These are phyloP conservation scores for Colletotrichum viniferum DNA, from an alignment of 2,329 filamentous ascomycete genomes.

Conservation along the genomic window DNA sequence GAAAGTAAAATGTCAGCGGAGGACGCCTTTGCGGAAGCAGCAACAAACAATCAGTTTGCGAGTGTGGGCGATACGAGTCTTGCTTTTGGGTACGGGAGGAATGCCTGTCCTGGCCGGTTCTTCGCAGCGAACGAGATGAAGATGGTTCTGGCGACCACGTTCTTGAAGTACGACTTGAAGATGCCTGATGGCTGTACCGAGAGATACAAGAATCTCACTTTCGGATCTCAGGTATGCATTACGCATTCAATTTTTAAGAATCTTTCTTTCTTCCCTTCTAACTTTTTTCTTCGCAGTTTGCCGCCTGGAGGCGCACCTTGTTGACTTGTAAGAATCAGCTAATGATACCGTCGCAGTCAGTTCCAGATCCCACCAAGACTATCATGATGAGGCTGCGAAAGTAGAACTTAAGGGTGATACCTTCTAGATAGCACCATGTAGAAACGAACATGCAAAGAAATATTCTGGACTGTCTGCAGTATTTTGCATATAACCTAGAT, in stretches of 20 bases:
- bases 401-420: not conserved
- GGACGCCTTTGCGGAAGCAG: conserved; percentile 1
- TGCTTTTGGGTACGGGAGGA: conserved; percentile 40
- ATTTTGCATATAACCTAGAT: not conserved
- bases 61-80: conserved; percentile 37
- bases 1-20: not conserved
- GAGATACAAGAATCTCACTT: not conserved
- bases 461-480: not conserved
- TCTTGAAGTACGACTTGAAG: conserved; percentile 44
- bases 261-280: too few relatives aligned
- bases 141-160: conserved; percentile 41
- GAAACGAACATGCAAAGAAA: not conserved
- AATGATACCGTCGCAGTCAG: not conserved
- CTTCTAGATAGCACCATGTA: not conserved
- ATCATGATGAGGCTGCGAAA: not conserved
- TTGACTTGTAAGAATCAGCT: not conserved
- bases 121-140: conserved; percentile 51
- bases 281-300: too few relatives aligned
- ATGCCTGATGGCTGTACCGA: conserved; percentile 28
- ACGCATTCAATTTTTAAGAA: too few relatives aligned
- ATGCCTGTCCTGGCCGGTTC: conserved; percentile 48
- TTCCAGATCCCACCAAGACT: not conserved
- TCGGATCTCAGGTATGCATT: not conserved
- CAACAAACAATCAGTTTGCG: conserved; percentile 41
- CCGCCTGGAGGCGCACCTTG: too few relatives aligned